Evolutionary conservation across 805 yeast species (phyloP).

Genomic region (Vanderwaltozyma polyspora): DNA sequence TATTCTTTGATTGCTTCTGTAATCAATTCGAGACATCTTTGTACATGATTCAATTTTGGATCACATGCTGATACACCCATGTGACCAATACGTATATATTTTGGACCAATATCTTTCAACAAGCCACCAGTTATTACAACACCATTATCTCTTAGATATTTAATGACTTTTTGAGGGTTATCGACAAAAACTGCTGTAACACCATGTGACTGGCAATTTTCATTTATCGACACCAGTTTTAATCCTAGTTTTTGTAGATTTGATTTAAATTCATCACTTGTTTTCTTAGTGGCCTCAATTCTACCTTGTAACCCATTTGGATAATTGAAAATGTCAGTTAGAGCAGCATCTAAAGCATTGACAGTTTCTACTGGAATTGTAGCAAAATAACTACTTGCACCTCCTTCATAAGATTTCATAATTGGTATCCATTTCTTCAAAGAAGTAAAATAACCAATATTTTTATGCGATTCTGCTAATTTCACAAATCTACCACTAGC

Average conservation of each 20-base stretch:
- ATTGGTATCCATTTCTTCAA: conserved; percentile 81
- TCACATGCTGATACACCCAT: conserved; percentile 78
- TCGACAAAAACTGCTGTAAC: conserved; percentile 70
- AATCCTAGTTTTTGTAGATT: conserved; percentile 48
- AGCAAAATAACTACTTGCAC: conserved; percentile 72
- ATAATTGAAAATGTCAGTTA: conserved; percentile 49
- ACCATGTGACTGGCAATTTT: conserved; percentile 60
- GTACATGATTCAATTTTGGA: conserved; percentile 42
- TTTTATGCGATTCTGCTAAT: conserved; percentile 34
- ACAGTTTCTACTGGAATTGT: conserved; percentile 89
- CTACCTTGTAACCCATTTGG: conserved; percentile 41
- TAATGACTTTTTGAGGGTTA: conserved; percentile 55
- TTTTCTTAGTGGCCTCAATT: conserved; percentile 49
- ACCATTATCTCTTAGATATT: conserved; percentile 46
- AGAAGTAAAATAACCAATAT: conserved; percentile 39
- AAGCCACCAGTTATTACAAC: conserved; percentile 86
- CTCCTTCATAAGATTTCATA: conserved; percentile 75
- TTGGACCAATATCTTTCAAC: conserved; percentile 64
- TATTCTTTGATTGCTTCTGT: background rate
- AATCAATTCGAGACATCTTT: conserved; percentile 30
- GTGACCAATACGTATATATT: conserved; percentile 80
- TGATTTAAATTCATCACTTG: conserved; percentile 56
- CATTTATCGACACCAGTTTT: conserved; percentile 43
- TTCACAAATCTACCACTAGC: conserved; percentile 66
- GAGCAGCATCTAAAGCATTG: conserved; percentile 67